Evolutionary conservation across 169 alveolate genomes (phyloP).

Genomic region (Plasmodium vinckei): DNA sequence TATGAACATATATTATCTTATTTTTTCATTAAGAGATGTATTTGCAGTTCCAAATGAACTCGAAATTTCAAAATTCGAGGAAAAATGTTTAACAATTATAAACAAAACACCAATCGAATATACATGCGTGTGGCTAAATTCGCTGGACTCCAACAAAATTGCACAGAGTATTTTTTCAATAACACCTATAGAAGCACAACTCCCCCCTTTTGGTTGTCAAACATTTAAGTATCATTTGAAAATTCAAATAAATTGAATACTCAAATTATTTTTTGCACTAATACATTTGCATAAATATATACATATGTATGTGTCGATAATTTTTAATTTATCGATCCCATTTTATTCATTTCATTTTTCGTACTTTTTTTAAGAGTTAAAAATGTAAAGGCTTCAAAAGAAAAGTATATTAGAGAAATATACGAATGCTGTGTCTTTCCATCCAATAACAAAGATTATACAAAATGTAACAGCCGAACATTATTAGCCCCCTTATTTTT

Average conservation of each 20-base stretch:
- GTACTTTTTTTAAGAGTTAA: conserved; percentile 32
- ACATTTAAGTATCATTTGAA: conserved; percentile 28
- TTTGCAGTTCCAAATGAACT: conserved; percentile 55
- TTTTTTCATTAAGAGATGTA: conserved; percentile 41
- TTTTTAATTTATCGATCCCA: background rate
- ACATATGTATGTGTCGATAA: background rate
- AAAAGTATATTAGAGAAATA: conserved; percentile 37
- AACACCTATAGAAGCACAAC: conserved; percentile 57
- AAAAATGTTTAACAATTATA: conserved; percentile 51
- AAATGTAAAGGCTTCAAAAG: conserved; percentile 46
- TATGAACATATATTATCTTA: background rate
- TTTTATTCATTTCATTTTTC: background rate
- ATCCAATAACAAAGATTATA: conserved; percentile 70
- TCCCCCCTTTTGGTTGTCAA: conserved; percentile 49
- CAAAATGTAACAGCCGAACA: conserved; percentile 69
- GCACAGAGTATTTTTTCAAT: conserved; percentile 18
- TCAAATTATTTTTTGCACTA: background rate
- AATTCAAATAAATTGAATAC: background rate
- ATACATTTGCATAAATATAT: conserved; percentile 10
- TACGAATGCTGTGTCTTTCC: conserved; percentile 71
- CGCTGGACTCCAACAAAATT: conserved; percentile 15
- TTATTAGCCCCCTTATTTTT: conserved; percentile 65
- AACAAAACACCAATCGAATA: conserved; percentile 70
- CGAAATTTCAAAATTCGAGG: conserved; percentile 58
- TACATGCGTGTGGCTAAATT: conserved; percentile 69